These are phyloP conservation scores for Pichia membranifaciens DNA, from an alignment of 805 yeast genomes.

Conservation along the genomic window DNA sequence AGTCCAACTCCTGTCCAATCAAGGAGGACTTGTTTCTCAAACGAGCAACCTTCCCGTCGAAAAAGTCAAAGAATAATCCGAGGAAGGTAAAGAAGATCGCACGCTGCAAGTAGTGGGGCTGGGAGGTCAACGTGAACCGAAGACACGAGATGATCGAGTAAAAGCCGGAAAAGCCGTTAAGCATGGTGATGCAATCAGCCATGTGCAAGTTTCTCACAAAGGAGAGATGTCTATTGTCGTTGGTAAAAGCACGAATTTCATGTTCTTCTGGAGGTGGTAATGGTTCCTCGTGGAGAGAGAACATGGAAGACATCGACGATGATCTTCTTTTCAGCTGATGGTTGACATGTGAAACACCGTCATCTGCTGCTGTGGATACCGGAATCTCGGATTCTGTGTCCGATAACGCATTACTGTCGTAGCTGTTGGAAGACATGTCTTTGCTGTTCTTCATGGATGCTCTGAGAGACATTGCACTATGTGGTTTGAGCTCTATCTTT, in stretches of 20 bases:
- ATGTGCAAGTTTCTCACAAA: conserved; percentile 82
- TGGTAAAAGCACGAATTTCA: conserved; percentile 73
- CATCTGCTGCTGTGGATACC: background rate
- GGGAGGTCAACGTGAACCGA: conserved; percentile 67
- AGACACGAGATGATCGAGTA: conserved; percentile 83
- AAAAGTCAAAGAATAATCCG: conserved; percentile 92
- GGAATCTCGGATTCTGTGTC: conserved; percentile 24
- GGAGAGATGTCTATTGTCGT: conserved; percentile 80
- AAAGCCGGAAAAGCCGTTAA: conserved; percentile 92
- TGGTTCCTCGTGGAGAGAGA: conserved; percentile 48
- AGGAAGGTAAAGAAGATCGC: conserved; percentile 84
- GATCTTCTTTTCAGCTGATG: conserved; percentile 21
- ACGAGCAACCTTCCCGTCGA: conserved; percentile 96
- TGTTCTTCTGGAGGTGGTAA: conserved; percentile 71
- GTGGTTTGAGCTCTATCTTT: too few species aligned
- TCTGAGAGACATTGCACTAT: conserved; percentile 3
- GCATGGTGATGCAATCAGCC: conserved; percentile 93
- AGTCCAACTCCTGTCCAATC: conserved; percentile 97
- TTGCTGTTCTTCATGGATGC: background rate
- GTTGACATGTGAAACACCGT: background rate
- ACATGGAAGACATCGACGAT: conserved; percentile 37
- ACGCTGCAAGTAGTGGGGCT: conserved; percentile 68
- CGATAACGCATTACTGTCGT: conserved; percentile 17
- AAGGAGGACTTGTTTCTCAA: conserved; percentile 84
- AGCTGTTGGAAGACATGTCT: background rate